Evolutionary conservation across 2,329 filamentous ascomycete genomes (phyloP).

Genomic region (Exophiala spinifera): DNA sequence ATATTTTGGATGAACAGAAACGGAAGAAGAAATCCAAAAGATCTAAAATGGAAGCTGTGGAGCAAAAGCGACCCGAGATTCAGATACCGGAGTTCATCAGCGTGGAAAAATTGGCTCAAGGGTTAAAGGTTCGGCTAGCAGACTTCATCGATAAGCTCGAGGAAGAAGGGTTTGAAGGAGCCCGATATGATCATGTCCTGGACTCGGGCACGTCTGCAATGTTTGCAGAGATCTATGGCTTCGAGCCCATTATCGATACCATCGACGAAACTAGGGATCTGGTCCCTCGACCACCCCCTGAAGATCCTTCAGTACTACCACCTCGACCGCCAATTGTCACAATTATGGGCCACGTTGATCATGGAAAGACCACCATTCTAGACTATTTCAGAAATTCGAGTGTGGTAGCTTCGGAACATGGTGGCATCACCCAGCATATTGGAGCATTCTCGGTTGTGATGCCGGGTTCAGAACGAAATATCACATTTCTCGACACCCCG

Average conservation of each 20-base stretch:
- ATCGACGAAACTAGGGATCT: constrained; percentile 66
- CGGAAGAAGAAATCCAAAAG: constrained; percentile 35
- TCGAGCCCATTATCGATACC: constrained; percentile 72
- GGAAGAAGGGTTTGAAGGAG: constrained; percentile 85
- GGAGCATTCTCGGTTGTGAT: constrained; percentile 92
- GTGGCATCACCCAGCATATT: constrained; percentile 97
- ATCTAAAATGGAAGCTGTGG: constrained; percentile 40
- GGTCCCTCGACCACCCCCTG: constrained; percentile 63
- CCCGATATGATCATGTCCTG: constrained; percentile 77
- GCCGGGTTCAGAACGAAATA: constrained; percentile 72
- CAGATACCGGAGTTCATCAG: constrained; percentile 88
- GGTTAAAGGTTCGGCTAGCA: constrained; percentile 67
- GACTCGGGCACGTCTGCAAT: constrained; percentile 87
- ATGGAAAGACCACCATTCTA: constrained; percentile 94
- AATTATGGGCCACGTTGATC: constrained; percentile 99
- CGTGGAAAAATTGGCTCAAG: constrained; percentile 74
- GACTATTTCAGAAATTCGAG: constrained; percentile 93
- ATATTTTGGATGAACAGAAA: constrained; percentile 34
- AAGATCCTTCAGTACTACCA: constrained; percentile 66
- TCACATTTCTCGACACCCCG: constrained; percentile 95
- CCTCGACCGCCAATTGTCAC: constrained; percentile 87
- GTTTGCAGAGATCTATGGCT: constrained; percentile 89
- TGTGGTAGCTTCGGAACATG: constrained; percentile 85
- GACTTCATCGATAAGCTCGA: constrained; percentile 72
- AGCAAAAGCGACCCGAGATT: constrained; percentile 58